Evolutionary conservation across 768 basidiomycete species (phyloP).

Genomic region (Coprinopsis cinerea): DNA sequence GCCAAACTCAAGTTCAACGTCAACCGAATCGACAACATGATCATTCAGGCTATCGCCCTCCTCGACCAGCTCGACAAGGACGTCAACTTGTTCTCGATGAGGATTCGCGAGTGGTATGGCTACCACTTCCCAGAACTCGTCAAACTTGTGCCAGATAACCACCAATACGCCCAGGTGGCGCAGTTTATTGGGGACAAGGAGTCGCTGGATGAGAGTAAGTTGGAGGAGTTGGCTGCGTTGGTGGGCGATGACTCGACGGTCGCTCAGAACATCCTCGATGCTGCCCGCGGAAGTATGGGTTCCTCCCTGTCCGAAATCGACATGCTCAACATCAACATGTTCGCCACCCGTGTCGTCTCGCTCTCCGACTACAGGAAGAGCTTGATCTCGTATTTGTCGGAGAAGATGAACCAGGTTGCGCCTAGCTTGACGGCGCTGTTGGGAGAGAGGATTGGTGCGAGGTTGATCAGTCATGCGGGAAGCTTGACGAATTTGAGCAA

Average conservation of each 20-base stretch:
- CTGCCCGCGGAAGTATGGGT: constrained; percentile 92
- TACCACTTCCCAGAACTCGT: constrained; percentile 98
- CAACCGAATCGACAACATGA: constrained; percentile 97
- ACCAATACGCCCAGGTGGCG: constrained; percentile 83
- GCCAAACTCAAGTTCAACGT: constrained; percentile 98
- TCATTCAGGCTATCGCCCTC: constrained; percentile 97
- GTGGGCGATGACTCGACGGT: constrained; percentile 79
- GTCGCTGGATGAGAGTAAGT: constrained; percentile 66
- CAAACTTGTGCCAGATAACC: constrained; percentile 88
- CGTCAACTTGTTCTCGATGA: constrained; percentile 98
- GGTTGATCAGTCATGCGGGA: constrained; percentile 93
- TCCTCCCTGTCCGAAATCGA: constrained; percentile 87
- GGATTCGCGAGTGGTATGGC: constrained; percentile 97
- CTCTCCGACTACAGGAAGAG: constrained; percentile 93
- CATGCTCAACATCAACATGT: constrained; percentile 91
- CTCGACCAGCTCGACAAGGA: constrained; percentile 99
- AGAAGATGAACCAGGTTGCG: constrained; percentile 98
- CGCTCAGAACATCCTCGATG: constrained; percentile 93
- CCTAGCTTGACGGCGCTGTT: constrained; percentile 88
- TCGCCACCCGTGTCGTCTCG: constrained; percentile 85
- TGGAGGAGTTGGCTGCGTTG: constrained; percentile 71
- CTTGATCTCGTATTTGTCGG: constrained; percentile 77
- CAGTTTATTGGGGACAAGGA: constrained; percentile 91
- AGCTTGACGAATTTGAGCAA: constrained; percentile 96
- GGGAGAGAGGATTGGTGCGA: constrained; percentile 88